Base-by-base conservation (phyloP, 176 grass and related monocot genomes). In the Poa pratensis region DNA sequence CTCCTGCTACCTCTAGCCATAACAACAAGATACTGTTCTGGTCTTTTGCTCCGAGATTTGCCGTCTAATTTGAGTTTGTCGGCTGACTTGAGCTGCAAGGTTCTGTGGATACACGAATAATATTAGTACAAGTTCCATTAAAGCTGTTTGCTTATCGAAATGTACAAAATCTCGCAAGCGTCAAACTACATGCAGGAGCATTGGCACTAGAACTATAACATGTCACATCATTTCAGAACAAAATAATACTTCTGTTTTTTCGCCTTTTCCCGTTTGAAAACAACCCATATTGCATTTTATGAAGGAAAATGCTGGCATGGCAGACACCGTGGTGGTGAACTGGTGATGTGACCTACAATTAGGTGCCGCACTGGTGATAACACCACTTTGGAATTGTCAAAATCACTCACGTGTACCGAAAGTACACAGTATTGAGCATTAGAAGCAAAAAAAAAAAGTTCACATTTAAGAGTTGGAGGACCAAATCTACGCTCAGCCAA, bases 31-130 rank as follows among this genome's bases (percentile, higher is more conserved):
- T 27, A 61, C 22, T 82, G 77, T 51, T 16, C 5, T 26, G 13
- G 51, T 62, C 28, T 76, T 32, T 19, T 28, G 19, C 26, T 55
- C 15, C 27, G 0, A 40, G 30, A 50, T 77, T 51, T 40, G 51
- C 55, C 37, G 23, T n/a, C 45, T 10, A 55, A 16, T 48, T 54
- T 61, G 32, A 68, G 20, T 11, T 45, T 60, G 59, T 61, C 26
- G 80, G 37, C n/a, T 67, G 66, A 66, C 67, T 75, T 68, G 66
- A 63, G 42, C 69, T 26, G 32, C 67, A 64, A 57, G 15, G 24
- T 77, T 43, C 85, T 69, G 43, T 39, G 80, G 6, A 62, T 7
- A 40, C 9, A 42, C 28, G 34, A 20, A 11, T 18, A 40, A 30
- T 16, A 53, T 87, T 10, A 53, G 76, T 27, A 52, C 9, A 30